Conservation (phyloP, 805 yeast species). For the Brettanomyces bruxellensis region DNA sequence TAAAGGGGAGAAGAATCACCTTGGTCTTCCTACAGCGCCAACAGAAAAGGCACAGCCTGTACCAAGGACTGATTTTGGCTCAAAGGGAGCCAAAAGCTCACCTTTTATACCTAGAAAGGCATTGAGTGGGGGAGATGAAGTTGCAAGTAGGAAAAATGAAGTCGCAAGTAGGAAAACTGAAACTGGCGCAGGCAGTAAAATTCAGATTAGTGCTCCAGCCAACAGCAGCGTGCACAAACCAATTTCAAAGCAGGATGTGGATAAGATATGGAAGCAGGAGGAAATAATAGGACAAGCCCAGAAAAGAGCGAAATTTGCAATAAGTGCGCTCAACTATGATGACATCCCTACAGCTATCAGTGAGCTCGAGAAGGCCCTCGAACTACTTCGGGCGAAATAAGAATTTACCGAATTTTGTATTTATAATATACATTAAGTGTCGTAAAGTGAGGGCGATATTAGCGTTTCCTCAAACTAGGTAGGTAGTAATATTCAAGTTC, state of each 20-base stretch:
- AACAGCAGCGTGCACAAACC: slow-evolving; percentile 1
- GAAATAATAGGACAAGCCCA: slow-evolving; percentile 54
- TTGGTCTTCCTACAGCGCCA: slow-evolving; percentile 22
- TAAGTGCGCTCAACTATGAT: slow-evolving; percentile 72
- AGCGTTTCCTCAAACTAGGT: too few relatives aligned
- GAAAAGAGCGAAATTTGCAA: slow-evolving; percentile 64
- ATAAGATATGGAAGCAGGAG: slow-evolving; percentile 42
- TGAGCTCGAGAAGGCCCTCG: slow-evolving; percentile 49
- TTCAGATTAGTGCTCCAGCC: too few relatives aligned
- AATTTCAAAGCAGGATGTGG: slow-evolving; percentile 30
- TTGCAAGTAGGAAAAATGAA: too few relatives aligned
- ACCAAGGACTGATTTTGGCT: too few relatives aligned
- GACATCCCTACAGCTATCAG: slow-evolving; percentile 60
- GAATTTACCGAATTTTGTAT: not conserved
- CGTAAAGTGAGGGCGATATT: too few relatives aligned
- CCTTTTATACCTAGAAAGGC: too few relatives aligned
- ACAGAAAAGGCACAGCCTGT: not conserved
- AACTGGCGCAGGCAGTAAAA: too few relatives aligned
- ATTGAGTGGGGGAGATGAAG: too few relatives aligned
- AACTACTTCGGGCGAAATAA: slow-evolving; percentile 24
- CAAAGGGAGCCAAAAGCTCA: too few relatives aligned
- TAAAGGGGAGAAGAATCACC: slow-evolving; percentile 21
- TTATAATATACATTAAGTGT: not conserved
- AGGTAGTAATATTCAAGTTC: too few relatives aligned
- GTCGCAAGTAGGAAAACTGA: too few relatives aligned